phyloP scores from a whole-genome alignment of 2,329 filamentous ascomycete genomes.

The Ophiostoma piceae region DNA sequence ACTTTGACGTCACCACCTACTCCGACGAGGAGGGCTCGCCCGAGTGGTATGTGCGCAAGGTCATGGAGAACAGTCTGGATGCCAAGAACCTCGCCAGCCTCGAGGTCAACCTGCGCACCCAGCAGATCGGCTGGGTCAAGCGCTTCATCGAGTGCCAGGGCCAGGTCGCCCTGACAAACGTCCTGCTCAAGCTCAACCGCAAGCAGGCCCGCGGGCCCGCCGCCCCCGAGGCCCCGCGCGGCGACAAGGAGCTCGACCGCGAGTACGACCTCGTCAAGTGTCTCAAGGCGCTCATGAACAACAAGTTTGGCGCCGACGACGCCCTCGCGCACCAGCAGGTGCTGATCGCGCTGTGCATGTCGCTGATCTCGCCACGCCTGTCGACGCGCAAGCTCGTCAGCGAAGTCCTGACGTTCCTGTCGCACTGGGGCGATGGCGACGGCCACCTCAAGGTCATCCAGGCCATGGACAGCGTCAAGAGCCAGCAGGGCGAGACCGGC shows the following conservation, averaged over 20 bases:
- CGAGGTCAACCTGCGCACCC: constrained; percentile 89
- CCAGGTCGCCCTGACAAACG: constrained; percentile 90
- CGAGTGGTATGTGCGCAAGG: constrained; percentile 95
- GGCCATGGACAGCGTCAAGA: constrained; percentile 87
- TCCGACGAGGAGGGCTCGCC: constrained; percentile 93
- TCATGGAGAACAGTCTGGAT: constrained; percentile 92
- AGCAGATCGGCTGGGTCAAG: constrained; percentile 96
- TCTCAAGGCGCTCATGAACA: constrained; percentile 96
- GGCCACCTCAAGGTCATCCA: constrained; percentile 92
- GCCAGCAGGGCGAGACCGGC: constrained; percentile 82
- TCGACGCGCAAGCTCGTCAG: constrained; percentile 92
- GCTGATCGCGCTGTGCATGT: constrained; percentile 78
- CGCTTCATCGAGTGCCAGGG: constrained; percentile 96
- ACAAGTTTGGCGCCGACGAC: constrained; percentile 97
- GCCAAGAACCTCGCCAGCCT: constrained; percentile 87
- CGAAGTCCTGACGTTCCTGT: constrained; percentile 92
- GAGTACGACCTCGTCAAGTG: constrained; percentile 99
- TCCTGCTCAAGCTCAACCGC: constrained; percentile 89
- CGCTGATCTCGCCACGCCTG: constrained; percentile 79
- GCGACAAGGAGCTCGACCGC: constrained; percentile 76
- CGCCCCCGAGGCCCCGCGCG: constrained; percentile 51
- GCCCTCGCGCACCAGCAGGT: constrained; percentile 86
- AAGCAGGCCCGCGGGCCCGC: constrained; percentile 70
- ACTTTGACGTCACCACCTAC: constrained; percentile 64
- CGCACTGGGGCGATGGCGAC: constrained; percentile 80